Evolutionary conservation across 257 asterid species (phyloP).

Genomic region (Solanum virginianum): DNA sequence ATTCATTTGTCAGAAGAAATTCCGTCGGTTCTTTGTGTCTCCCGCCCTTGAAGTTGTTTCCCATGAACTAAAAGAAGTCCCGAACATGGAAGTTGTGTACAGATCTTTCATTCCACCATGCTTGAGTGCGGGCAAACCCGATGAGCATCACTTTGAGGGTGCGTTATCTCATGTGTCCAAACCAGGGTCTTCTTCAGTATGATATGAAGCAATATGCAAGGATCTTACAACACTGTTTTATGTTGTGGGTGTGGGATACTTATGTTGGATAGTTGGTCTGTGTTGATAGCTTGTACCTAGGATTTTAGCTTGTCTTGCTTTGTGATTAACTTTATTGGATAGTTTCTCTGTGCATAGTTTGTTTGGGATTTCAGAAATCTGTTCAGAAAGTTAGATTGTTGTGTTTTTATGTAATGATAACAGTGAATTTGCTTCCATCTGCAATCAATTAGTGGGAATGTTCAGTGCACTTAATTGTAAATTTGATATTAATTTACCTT

Average conservation of each 20-base stretch:
- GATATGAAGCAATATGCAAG: slow-evolving; percentile 4
- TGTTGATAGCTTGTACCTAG: neutral
- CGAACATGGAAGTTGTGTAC: slow-evolving; percentile 52
- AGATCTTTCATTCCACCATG: slow-evolving; percentile 60
- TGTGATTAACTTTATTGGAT: neutral
- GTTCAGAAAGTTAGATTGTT: neutral
- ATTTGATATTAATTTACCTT: no score
- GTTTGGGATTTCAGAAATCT: neutral
- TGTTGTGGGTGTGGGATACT: neutral
- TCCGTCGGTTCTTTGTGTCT: slow-evolving; percentile 45
- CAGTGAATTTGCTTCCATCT: neutral
- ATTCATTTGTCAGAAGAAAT: slow-evolving; percentile 36
- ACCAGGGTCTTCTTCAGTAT: slow-evolving; percentile 23
- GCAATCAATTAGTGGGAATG: neutral
- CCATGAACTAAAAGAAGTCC: slow-evolving; percentile 53
- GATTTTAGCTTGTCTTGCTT: neutral
- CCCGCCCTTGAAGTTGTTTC: slow-evolving; percentile 66
- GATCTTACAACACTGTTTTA: neutral
- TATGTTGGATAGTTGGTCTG: neutral
- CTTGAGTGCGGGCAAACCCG: slow-evolving; percentile 52
- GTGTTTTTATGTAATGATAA: neutral
- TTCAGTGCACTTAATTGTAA: no score
- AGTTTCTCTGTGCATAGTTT: neutral
- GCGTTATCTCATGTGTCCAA: slow-evolving; percentile 51
- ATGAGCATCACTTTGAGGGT: slow-evolving; percentile 57